These are phyloP conservation scores for Lolium perenne DNA, from an alignment of 176 grass and related monocot genomes.

Conservation along the genomic window DNA sequence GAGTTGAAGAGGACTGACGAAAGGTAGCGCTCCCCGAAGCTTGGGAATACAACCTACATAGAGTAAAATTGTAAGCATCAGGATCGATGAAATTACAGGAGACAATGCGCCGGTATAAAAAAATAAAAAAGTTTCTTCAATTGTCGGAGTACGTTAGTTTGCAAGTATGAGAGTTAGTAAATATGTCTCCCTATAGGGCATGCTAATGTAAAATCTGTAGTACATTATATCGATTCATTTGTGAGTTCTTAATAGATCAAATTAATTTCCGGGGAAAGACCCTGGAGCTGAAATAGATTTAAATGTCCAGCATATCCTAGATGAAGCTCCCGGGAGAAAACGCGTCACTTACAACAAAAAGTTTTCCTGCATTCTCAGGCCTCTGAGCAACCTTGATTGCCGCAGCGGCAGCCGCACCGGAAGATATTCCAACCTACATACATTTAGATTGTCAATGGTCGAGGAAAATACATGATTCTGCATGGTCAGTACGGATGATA, in stretches of 20 bases:
- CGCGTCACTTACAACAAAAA: conserved; percentile 82
- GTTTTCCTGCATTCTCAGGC: conserved; percentile 82
- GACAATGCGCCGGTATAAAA: not conserved
- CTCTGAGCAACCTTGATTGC: conserved; percentile 74
- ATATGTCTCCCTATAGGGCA: not conserved
- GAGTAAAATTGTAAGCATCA: not conserved
- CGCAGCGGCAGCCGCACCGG: conserved; percentile 76
- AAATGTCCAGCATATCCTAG: no score
- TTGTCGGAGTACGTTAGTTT: not conserved
- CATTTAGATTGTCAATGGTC: not conserved
- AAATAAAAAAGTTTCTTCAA: not conserved
- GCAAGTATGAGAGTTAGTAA: not conserved
- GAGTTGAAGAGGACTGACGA: conserved; percentile 65
- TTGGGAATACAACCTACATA: conserved; percentile 61
- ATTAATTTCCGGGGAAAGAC: no score
- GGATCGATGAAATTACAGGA: not conserved
- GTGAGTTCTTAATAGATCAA: not conserved
- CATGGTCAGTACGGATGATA: not conserved
- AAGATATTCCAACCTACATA: conserved; percentile 89
- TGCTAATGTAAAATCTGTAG: conserved; percentile 2
- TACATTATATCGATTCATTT: not conserved
- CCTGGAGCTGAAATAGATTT: no score
- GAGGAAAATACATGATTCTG: not conserved
- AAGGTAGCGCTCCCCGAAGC: conserved; percentile 72
- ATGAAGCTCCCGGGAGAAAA: not conserved